phyloP scores from a whole-genome alignment of 2,329 filamentous ascomycete genomes.

The Pseudogymnoascus sp. region DNA sequence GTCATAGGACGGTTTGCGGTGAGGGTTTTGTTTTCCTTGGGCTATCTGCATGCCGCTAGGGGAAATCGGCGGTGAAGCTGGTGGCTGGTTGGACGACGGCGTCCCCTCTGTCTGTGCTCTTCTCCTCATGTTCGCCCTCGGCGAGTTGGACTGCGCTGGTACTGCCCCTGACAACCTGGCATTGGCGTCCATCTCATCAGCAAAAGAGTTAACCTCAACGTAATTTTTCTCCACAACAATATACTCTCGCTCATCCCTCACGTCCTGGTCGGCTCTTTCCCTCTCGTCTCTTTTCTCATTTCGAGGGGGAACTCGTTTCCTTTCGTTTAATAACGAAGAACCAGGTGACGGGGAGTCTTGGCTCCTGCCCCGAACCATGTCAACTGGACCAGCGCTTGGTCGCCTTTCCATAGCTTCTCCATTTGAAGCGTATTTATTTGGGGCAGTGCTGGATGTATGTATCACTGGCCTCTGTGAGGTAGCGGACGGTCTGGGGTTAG shows the following conservation, averaged over 20 bases:
- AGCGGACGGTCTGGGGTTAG: not conserved
- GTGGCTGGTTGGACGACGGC: conserved; percentile 60
- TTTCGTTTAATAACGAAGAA: conserved; percentile 32
- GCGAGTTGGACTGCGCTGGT: conserved; percentile 38
- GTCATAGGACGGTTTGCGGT: conserved; percentile 74
- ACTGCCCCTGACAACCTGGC: conserved; percentile 37
- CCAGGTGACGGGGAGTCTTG: conserved; percentile 30
- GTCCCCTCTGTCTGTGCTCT: conserved; percentile 71
- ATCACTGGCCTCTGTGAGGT: conserved; percentile 15
- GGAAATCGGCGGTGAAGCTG: conserved; percentile 57
- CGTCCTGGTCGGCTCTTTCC: conserved; percentile 70
- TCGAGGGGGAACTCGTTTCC: conserved; percentile 20
- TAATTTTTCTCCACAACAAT: conserved; percentile 91
- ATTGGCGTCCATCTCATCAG: conserved; percentile 85
- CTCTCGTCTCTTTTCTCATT: conserved; percentile 42
- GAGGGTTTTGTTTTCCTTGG: conserved; percentile 55
- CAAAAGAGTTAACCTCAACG: conserved; percentile 94
- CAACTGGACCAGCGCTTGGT: conserved; percentile 11
- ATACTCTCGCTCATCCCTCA: conserved; percentile 87
- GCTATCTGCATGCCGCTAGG: conserved; percentile 64
- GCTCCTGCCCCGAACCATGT: conserved; percentile 8
- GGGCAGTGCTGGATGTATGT: conserved; percentile 42
- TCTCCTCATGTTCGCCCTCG: conserved; percentile 58
- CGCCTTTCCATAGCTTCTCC: conserved; percentile 28
- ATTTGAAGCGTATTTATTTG: conserved; percentile 33